Conservation (phyloP, 2,329 filamentous ascomycete genomes). For the Fusarium sublunatum region DNA sequence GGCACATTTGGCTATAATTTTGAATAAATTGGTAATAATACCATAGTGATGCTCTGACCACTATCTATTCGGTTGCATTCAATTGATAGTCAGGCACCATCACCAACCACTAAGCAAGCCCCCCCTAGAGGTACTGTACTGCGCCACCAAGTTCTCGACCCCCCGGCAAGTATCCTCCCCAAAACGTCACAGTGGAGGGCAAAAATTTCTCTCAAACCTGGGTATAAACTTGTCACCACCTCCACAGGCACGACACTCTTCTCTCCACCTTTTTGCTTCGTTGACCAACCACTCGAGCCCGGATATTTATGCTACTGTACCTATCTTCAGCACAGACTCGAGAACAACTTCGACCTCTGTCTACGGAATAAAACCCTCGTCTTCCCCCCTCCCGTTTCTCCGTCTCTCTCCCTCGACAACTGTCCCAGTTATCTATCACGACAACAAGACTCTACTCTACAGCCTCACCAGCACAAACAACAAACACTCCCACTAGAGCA, state of each 20-base stretch:
- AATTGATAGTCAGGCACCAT: constrained; percentile 2
- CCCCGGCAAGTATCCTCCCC: constrained; percentile 27
- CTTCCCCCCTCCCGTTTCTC: constrained; percentile 2
- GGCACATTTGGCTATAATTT: not conserved
- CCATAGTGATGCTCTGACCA: not conserved
- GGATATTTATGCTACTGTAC: not conserved
- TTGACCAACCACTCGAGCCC: constrained; percentile 28
- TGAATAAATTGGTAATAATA: not conserved
- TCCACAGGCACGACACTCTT: not conserved
- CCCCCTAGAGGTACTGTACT: not conserved
- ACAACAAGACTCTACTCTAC: not conserved
- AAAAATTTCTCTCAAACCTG: constrained; percentile 37
- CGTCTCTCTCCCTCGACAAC: constrained; percentile 10
- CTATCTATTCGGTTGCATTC: not conserved
- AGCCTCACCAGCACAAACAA: not conserved
- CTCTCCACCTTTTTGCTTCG: constrained; percentile 22
- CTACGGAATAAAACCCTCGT: constrained; percentile 33
- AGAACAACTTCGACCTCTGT: constrained; percentile 7
- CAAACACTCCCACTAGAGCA: constrained; percentile 12
- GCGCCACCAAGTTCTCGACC: constrained; percentile 18
- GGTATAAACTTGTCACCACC: constrained; percentile 1
- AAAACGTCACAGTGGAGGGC: constrained; percentile 45
- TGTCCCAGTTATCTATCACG: not conserved
- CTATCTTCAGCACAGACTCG: constrained; percentile 26
- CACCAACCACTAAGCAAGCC: not conserved